Base-by-base conservation (phyloP, 2,329 filamentous ascomycete species). In the Fusarium sambucinum region DNA sequence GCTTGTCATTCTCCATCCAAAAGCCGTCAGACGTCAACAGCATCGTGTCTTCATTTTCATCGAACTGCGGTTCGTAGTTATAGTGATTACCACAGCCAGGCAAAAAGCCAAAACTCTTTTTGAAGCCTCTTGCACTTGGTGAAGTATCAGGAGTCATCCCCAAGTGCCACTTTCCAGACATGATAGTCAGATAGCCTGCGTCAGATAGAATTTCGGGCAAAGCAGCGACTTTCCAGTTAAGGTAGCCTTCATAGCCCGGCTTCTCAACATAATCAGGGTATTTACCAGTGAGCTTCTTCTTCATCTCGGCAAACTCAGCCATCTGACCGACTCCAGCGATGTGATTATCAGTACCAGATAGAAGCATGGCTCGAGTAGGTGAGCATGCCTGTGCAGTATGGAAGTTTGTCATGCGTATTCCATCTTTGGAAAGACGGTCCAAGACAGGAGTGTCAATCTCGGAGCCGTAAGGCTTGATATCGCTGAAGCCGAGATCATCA, bases 361-460 rank as follows among this genome's bases (percentile, higher is more conserved):
- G 83, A 55, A 89, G 82, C 86, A 89, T 88, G 42, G 85, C 81
- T 35, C 86, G 77, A 4, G 84, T 86, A 5, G 86, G 87, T 52
- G 85, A 87, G 75, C 86, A 88, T 45, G 86, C 86, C 9, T 85
- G 83, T 0, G 86, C 86, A 1, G 86, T 84, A 70, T 89, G 86
- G 74, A 87, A 88, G 62, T 87, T 84, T 0, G 85, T 87, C 66
- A 88, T 84, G 2, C 85, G 82, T 17, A 88, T 71, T 13, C 86
- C 82, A 30, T 81, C 75, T 50, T 78, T 73, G 5, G 83, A 80
- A 0, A 86, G 74, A 16, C 81, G 80, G 75, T 88, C 84, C 21
- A 88, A 78, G 67, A 85, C 84, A 4, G 86, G 86, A 0, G 86
- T 88, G 23, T 79, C 78, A 66, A 88, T 88, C 74, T 88, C 85